Evolutionary conservation across 2,329 filamentous ascomycete species (phyloP).

Genomic region (Amylocarpus encephaloides): DNA sequence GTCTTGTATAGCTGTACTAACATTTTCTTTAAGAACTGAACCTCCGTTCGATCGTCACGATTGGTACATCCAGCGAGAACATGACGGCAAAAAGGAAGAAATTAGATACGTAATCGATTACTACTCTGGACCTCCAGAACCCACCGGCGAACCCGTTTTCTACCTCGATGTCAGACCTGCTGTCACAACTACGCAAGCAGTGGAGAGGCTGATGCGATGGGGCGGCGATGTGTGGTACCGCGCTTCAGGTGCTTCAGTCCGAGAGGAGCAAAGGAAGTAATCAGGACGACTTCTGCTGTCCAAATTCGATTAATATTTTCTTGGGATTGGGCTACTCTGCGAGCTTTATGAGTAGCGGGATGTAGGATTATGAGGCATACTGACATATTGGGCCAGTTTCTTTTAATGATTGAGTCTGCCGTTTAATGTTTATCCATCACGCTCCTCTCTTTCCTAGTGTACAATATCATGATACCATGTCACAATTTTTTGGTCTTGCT

Average conservation of each 20-base stretch:
- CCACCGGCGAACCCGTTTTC: conserved; percentile 87
- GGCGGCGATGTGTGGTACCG: conserved; percentile 86
- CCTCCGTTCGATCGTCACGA: conserved; percentile 96
- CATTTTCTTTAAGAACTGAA: conserved; percentile 52
- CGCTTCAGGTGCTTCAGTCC: conserved; percentile 26
- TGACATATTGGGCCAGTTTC: background rate
- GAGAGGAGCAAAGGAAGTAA: conserved; percentile 20
- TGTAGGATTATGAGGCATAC: background rate
- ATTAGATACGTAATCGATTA: conserved; percentile 96
- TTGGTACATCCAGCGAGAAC: conserved; percentile 80
- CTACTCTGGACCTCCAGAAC: conserved; percentile 69
- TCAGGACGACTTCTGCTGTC: background rate
- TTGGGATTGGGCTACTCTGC: background rate
- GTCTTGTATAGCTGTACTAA: conserved; percentile 9
- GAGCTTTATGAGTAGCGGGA: background rate
- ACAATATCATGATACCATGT: conserved; percentile 11
- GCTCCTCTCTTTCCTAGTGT: conserved; percentile 8
- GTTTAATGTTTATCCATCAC: background rate
- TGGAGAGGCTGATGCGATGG: conserved; percentile 81
- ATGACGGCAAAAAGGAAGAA: conserved; percentile 63
- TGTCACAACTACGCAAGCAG: conserved; percentile 69
- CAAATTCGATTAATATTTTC: background rate
- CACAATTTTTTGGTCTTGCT: background rate
- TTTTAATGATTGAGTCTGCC: background rate
- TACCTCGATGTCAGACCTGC: conserved; percentile 92